These are phyloP conservation scores for Neofusicoccum laricinum DNA, from an alignment of 2,329 filamentous ascomycete genomes.

Conservation along the genomic window DNA sequence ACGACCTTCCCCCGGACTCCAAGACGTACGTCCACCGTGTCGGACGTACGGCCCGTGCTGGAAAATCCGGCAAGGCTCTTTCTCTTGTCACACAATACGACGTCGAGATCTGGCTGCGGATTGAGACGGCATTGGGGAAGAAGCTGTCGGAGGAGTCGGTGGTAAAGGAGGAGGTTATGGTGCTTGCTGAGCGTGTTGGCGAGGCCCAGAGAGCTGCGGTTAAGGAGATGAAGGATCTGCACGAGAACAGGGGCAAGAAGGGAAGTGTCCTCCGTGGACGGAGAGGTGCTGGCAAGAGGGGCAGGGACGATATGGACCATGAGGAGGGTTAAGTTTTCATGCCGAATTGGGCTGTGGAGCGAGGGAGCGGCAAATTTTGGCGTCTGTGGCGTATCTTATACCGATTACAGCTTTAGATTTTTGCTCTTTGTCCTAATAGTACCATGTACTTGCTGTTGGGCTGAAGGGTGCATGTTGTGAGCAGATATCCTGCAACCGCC, in stretches of 20 bases:
- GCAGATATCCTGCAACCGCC: neutral
- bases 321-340: constrained; percentile 60
- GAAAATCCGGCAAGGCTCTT: constrained; percentile 78
- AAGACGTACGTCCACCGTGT: constrained; percentile 92
- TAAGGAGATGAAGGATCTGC: constrained; percentile 75
- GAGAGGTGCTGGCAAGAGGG: constrained; percentile 51
- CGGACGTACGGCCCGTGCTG: constrained; percentile 81
- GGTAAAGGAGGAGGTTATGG: constrained; percentile 80
- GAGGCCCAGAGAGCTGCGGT: constrained; percentile 80
- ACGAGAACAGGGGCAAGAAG: constrained; percentile 61
- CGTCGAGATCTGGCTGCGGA: constrained; percentile 73
- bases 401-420: neutral
- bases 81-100: constrained; percentile 86
- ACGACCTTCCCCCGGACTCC: constrained; percentile 76
- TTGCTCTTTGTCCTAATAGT: neutral
- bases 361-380: neutral
- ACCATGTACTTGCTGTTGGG: neutral
- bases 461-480: neutral
- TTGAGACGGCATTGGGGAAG: constrained; percentile 78
- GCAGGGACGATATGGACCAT: constrained; percentile 67
- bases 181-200: constrained; percentile 72
- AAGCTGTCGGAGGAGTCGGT: constrained; percentile 67
- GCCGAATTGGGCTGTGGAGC: neutral
- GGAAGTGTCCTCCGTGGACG: constrained; percentile 50
- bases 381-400: neutral